Base-by-base conservation (phyloP, 345 rosid genomes). In the Melastoma malabathricum region DNA sequence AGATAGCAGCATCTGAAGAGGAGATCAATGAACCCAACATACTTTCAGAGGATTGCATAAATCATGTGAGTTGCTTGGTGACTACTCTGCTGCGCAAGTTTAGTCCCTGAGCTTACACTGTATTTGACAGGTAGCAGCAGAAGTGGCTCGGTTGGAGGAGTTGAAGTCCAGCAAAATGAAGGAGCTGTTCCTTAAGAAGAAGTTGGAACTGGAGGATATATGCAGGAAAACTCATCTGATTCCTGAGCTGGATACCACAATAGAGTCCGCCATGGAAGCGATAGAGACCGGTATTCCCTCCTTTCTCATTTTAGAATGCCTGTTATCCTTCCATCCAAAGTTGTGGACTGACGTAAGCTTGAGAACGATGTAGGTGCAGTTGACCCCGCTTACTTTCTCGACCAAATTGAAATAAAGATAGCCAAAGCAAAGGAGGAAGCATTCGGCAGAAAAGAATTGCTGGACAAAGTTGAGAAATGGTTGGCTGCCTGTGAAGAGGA, bases 401-500 rank as follows among this genome's bases (percentile, higher is more conserved):
- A 85, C 54, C 86, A 83, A 61, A 77, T 85, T 57, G 99, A 93
- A 72, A 72, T 72, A 60, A 94, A 82, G 62, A 83, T 93, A 47
- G 86, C 81, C 41, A 78, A 75, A 60, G 75, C 80, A 25, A 88
- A 85, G 68, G 99, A 83, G 74, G 95, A 88, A 74, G 90, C 97
- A 52, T 71, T 88, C 60, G 72, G 86, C 73, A 66, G 97, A 65
- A 88, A 83, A 54, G 99, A 93, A 49, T 68, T 93, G 54, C 96
- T 93, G 29, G 99, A 93, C 59, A 88, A 70, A 75, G 82, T 88
- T 10, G 99, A 93, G 74, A 93, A 85, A 71, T 93, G 99, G 99
- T 60, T 80, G 69, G 72, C 63, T 48, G 96, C 97, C 16, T 85
- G 99, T 53, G 97, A 93, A 29, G 97, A 93, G 65, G 99, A 93